Conservation (phyloP, 768 basidiomycete species). For the Sistotremastrum suecicum region DNA sequence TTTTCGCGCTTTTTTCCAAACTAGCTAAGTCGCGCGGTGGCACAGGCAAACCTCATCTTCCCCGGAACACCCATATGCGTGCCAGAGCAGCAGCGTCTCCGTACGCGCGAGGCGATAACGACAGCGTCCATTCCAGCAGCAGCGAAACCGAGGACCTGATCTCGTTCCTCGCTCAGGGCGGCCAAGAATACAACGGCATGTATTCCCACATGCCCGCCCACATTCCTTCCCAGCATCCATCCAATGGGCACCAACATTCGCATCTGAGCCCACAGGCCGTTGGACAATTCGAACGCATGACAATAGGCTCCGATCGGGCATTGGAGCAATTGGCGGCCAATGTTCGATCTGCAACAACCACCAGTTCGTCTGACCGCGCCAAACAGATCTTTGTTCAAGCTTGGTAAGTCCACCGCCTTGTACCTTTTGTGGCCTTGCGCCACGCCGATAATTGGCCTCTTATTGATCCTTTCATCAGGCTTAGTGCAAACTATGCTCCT, state of each 20-base stretch:
- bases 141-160: slow-evolving; percentile 82
- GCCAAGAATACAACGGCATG: slow-evolving; percentile 55
- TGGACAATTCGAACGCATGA: slow-evolving; percentile 68
- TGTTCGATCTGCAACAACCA: slow-evolving; percentile 78
- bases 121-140: slow-evolving; percentile 77
- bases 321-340: slow-evolving; percentile 80
- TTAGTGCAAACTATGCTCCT: slow-evolving; percentile 79
- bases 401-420: slow-evolving; percentile 39
- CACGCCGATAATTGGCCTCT: slow-evolving; percentile 3
- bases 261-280: slow-evolving; percentile 43
- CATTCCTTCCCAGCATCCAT: slow-evolving; percentile 22
- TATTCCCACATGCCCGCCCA: slow-evolving; percentile 37
- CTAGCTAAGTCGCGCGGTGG: no score
- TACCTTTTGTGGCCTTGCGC: slow-evolving; percentile 9
- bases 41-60: slow-evolving; percentile 48
- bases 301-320: slow-evolving; percentile 59
- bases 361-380: slow-evolving; percentile 80
- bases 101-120: slow-evolving; percentile 64
- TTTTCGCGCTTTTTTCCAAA: no score
- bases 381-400: slow-evolving; percentile 91
- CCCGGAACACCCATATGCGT: slow-evolving; percentile 54
- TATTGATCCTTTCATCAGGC: slow-evolving; percentile 28
- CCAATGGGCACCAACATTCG: no score
- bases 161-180: slow-evolving; percentile 48
- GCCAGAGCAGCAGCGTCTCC: slow-evolving; percentile 72